Base-by-base conservation (phyloP, 331 rosid genomes). In the Rhamnella rubrinervis region DNA sequence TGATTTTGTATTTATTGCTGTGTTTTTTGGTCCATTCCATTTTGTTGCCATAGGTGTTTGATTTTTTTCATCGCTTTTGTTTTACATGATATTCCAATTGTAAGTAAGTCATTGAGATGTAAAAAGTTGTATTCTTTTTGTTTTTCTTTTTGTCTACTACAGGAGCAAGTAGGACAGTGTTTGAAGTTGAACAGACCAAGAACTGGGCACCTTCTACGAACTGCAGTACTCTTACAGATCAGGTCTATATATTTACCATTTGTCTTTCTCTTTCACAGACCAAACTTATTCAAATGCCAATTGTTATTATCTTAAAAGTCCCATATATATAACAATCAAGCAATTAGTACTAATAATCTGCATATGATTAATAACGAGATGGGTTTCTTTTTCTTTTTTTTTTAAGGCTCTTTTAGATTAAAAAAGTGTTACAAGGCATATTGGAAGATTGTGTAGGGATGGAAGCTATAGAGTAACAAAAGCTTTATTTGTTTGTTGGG, bases 401-500 rank as follows among this genome's bases (percentile, higher is more conserved):
- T 14, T 17, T 51, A 5, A 10, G 12, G 12, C 3, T 35, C 50
- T 66, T 55, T 71, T 40, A 77, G 46, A 41, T 18, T 57, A n/a
- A 67, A 72, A 72, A 66, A 68, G 73, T 49, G 9, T 40, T 40
- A 11, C 13, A 40, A 40, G 47, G 13, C 13, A 40, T 40, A 40
- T 40, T 40, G 47, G 47, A 40, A 40, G 47, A 40, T 40, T 40
- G 13, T 40, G 56, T 23, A 25, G 52, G 59, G 70, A n/a, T 31
- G 35, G 55, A 67, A 2, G 25, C 47, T 21, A 55, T 55, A 55
- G 21, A 57, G 8, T 55, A 83, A 66, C 78, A 85, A 90, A 85
- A 88, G 96, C 81, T 82, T 77, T 40, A 78, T 79, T 85, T 86
- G 75, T 78, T 86, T 88, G 87, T 91, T 93, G 96, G 97, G 96